phyloP scores from a whole-genome alignment of 129 eudicot species.

The Chrysanthemum seticuspe region DNA sequence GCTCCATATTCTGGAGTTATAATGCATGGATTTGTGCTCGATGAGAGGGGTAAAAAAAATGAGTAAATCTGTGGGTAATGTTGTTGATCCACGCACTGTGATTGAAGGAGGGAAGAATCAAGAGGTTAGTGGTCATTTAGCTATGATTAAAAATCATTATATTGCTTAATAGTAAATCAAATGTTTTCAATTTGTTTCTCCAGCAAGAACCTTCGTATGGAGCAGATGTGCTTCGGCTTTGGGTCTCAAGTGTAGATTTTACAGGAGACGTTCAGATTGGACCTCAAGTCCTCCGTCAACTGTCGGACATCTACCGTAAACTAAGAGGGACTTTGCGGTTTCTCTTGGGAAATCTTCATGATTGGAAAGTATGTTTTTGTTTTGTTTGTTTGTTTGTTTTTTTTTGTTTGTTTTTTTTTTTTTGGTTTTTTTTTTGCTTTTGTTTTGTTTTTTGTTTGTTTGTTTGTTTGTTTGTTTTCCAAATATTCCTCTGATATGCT shows the following conservation, averaged over 20 bases:
- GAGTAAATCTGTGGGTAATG: slow-evolving; percentile 63
- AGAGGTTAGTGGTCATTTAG: slow-evolving; percentile 50
- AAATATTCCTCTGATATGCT: too few species aligned
- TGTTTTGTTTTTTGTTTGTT: too few species aligned
- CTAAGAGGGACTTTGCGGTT: slow-evolving; percentile 91
- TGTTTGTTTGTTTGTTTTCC: too few species aligned
- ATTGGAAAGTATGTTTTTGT: slow-evolving; percentile 80
- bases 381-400: too few species aligned
- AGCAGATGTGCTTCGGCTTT: slow-evolving; percentile 95
- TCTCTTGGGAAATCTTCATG: slow-evolving; percentile 91
- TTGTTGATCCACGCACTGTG: slow-evolving; percentile 83
- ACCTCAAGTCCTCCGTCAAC: slow-evolving; percentile 74
- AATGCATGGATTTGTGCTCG: slow-evolving; percentile 70
- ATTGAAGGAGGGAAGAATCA: slow-evolving; percentile 91
- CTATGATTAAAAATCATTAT: neutral
- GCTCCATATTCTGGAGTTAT: slow-evolving; percentile 91
- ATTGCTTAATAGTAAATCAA: neutral
- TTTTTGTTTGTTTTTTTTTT: too few species aligned
- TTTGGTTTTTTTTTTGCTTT: too few species aligned
- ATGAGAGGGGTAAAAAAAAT: too few species aligned
- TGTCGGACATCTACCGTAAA: slow-evolving; percentile 95
- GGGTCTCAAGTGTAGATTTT: slow-evolving; percentile 99
- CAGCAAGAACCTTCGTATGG: slow-evolving; percentile 83
- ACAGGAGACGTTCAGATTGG: slow-evolving; percentile 92
- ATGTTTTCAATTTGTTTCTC: neutral